A percentile compares a stretch with the other conserved stretches of the same genome.
Conservation (phyloP, 2,329 filamentous ascomycete species). For the Alternaria rosae region DNA sequence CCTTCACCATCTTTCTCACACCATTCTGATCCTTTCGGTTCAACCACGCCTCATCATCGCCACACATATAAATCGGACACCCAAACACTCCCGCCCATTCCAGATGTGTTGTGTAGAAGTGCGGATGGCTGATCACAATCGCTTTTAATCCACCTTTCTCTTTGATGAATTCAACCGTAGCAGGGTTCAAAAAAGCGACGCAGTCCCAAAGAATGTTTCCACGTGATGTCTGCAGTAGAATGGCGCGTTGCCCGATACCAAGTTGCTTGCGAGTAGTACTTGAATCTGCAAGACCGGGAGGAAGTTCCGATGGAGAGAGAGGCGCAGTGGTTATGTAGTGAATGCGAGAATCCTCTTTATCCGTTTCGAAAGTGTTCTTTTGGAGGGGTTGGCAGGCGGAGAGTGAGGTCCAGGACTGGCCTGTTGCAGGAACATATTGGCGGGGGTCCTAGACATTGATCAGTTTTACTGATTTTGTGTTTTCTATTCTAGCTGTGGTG, state of each 20-base stretch:
- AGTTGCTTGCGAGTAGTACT: conserved; percentile 56
- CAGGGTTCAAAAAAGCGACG: conserved; percentile 71
- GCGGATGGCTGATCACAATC: conserved; percentile 80
- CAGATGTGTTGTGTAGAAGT: conserved; percentile 80
- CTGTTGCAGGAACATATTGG: conserved; percentile 70
- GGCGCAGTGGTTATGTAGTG: conserved; percentile 55
- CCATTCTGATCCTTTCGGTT: conserved; percentile 57
- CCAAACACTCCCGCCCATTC: conserved; percentile 74
- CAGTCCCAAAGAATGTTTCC: conserved; percentile 86
- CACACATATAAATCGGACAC: conserved; percentile 73
- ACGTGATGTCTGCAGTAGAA: conserved; percentile 69
- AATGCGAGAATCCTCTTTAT: conserved; percentile 55
- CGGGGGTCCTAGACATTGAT: conserved; percentile 60
- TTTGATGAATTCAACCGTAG: conserved; percentile 67
- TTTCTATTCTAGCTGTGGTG: neutral
- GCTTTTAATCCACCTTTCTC: conserved; percentile 70
- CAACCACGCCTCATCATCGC: conserved; percentile 72
- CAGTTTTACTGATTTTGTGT: neutral
- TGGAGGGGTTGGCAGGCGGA: conserved; percentile 54
- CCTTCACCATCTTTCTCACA: conserved; percentile 55
- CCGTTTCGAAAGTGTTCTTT: conserved; percentile 63
- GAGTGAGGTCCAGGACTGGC: conserved; percentile 72
- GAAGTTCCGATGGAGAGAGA: conserved; percentile 26
- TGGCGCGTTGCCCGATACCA: conserved; percentile 77
- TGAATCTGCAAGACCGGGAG: conserved; percentile 47